Percentiles rank a stretch among this genome's conserved stretches.
phyloP scores from a whole-genome alignment of 2,329 filamentous ascomycete species.

The Neoascochyta sp. region DNA sequence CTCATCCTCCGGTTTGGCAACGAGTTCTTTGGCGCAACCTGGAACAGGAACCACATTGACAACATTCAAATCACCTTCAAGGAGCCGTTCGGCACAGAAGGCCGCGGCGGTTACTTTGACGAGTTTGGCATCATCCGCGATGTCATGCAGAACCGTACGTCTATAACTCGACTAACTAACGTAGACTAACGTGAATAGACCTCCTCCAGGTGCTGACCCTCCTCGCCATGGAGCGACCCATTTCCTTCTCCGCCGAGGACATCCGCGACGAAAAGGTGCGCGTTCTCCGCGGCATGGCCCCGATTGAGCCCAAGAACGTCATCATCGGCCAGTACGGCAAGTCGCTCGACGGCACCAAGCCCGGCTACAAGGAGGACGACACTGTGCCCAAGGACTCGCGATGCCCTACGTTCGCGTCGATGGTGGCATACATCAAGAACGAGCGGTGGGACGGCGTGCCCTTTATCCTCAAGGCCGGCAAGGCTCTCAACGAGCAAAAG shows the following conservation, averaged over 20 bases:
- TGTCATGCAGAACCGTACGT: slow-evolving; percentile 93
- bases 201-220: slow-evolving; percentile 93
- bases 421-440: slow-evolving; percentile 99
- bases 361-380: slow-evolving; percentile 97
- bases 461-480: slow-evolving; percentile 99
- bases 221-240: slow-evolving; percentile 95
- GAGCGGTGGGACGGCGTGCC: slow-evolving; percentile 99
- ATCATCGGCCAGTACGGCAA: slow-evolving; percentile 99
- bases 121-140: slow-evolving; percentile 99
- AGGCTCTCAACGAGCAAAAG: slow-evolving; percentile 99
- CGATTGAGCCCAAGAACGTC: slow-evolving; percentile 98
- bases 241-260: slow-evolving; percentile 97
- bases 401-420: slow-evolving; percentile 95
- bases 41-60: slow-evolving; percentile 99
- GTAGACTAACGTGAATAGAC: slow-evolving; percentile 47
- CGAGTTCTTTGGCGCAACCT: slow-evolving; percentile 96
- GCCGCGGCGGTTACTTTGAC: slow-evolving; percentile 96
- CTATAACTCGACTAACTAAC: not conserved
- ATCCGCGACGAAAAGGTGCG: slow-evolving; percentile 98
- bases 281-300: slow-evolving; percentile 86
- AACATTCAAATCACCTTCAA: slow-evolving; percentile 99
- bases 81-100: slow-evolving; percentile 97
- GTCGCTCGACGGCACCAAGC: slow-evolving; percentile 93
- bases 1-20: slow-evolving; percentile 97
- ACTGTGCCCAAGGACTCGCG: slow-evolving; percentile 96